These are phyloP conservation scores for Dryadomyces sulphureus DNA, from an alignment of 2,329 filamentous ascomycete species.

Conservation along the genomic window DNA sequence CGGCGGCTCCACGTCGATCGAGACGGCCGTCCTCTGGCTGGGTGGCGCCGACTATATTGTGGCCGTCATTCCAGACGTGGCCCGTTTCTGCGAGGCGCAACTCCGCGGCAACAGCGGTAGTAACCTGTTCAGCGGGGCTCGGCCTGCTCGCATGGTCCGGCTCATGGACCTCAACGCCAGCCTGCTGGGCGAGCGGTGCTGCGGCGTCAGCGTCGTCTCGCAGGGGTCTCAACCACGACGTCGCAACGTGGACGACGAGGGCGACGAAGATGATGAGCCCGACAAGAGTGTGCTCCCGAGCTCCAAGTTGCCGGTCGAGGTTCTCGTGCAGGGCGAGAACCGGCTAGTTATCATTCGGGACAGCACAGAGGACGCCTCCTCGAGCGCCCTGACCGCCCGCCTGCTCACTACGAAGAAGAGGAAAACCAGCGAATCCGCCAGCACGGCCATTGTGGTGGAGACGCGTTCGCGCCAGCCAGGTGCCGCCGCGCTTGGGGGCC, in stretches of 20 bases:
- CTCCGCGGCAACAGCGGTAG: conserved; percentile 35
- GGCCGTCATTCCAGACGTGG: conserved; percentile 38
- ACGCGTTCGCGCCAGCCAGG: conserved; percentile 26
- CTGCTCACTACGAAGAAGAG: conserved; percentile 24
- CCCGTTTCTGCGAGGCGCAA: conserved; percentile 46
- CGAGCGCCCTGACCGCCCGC: conserved; percentile 13
- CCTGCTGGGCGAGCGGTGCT: conserved; percentile 41
- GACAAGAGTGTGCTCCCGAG: conserved; percentile 15
- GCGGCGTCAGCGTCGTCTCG: conserved; percentile 31
- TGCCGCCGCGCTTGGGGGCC: conserved; percentile 27
- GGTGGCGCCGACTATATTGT: conserved; percentile 38
- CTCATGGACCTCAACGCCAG: conserved; percentile 37
- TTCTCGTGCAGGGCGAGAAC: conserved; percentile 40
- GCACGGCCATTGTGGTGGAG: conserved; percentile 40
- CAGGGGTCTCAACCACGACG: conserved; percentile 14
- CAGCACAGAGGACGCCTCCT: conserved; percentile 22
- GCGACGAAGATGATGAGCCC: conserved; percentile 7
- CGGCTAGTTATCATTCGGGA: conserved; percentile 40
- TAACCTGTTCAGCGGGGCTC: conserved; percentile 40
- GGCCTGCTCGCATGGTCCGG: conserved; percentile 40
- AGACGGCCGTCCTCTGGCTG: conserved; percentile 42
- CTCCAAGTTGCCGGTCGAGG: conserved; percentile 29
- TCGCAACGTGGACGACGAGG: conserved; percentile 10
- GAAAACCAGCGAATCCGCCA: conserved; percentile 19
- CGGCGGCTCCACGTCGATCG: conserved; percentile 31